A percentile compares a stretch with the other conserved stretches of the same genome.
Conservation (phyloP, 1,284 basidiomycete genomes). For the Apiotrichum brassicae region DNA sequence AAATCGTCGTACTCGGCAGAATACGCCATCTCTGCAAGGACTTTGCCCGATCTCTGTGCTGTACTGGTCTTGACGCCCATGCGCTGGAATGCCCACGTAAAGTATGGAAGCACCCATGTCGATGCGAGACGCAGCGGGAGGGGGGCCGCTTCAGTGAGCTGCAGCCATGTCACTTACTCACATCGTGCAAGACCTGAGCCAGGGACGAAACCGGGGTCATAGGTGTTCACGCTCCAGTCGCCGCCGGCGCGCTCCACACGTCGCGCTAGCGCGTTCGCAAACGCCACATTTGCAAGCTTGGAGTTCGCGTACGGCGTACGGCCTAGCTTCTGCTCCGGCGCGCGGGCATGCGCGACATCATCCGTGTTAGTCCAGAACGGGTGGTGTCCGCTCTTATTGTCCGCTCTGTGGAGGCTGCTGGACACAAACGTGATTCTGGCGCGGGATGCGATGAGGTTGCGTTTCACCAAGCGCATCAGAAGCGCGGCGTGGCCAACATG, state of each 20-base stretch:
- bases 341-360: conserved; percentile 12
- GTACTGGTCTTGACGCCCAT: background rate
- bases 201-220: conserved; percentile 23
- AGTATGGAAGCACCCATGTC: background rate
- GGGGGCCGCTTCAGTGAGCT: background rate
- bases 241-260: conserved; percentile 1
- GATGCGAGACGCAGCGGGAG: background rate
- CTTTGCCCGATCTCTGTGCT: background rate
- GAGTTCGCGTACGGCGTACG: conserved; percentile 4
- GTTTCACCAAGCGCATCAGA: conserved; percentile 19
- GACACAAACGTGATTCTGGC: conserved; percentile 16
- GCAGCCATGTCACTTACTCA: background rate
- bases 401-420: conserved; percentile 13
- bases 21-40: conserved; percentile 9
- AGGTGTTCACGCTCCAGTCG: conserved; percentile 15
- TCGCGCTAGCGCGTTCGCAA: conserved; percentile 15
- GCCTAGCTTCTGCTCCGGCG: background rate
- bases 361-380: conserved; percentile 17
- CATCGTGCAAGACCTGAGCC: background rate
- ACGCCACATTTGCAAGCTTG: conserved; percentile 17
- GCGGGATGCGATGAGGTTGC: conserved; percentile 1
- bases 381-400: background rate
- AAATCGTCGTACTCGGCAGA: conserved; percentile 3
- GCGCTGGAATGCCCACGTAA: background rate
- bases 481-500: conserved; percentile 23